Evolutionary conservation across 495 filamentous ascomycete genomes (phyloP), one percentile per base, ranked within the genome.

Genomic region (Neurospora sp.): DNA sequence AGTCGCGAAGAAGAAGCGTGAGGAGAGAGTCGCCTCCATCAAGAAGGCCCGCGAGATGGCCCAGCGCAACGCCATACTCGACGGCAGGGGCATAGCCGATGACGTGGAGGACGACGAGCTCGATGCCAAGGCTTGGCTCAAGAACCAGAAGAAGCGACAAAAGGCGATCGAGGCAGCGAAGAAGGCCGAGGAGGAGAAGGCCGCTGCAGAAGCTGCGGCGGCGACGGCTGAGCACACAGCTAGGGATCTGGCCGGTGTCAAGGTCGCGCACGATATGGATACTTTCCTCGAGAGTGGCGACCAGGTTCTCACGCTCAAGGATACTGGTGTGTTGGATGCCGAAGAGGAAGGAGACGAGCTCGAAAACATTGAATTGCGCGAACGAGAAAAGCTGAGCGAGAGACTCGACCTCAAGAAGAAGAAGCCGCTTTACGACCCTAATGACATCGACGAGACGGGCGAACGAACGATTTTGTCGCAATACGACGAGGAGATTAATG

Each of bases 401-500:
- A 90, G 86, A 77, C 82, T 97, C 18, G 90, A 95, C 70, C 81
- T 94, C 68, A 97, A 98, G 86, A 97, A 96, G 88, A 93, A 93
- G 82, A 94, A 92, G 82, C 92, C 92, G 0, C 89, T 90, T 3
- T 99, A 99, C 76, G 92, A 98, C 76, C 94, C 94, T 3, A 88
- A 92, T 75, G 91, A 91, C 65, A 85, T 89, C 18, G 89, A 89
- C 71, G 92, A 91, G 73, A 87, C 86, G 70, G 91, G 89, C 69
- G 84, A 89, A 72, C 86, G 84, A 69, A 84, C 83, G 4, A 87
- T 99, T 38, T 83, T 99, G 65, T 86, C 89, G 31, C 93, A 99
- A 72, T 99, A 99, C 78, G 96, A 98, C 75, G 95, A 97, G 78
- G 94, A 96, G 77, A 97, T 97, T 68, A 88, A 93, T 48, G 94